Evolutionary conservation across 164 flowering plant genomes (phyloP), one percentile per base, ranked within the genome.

Genomic region (Kalanchoe fedtschenkoi): DNA sequence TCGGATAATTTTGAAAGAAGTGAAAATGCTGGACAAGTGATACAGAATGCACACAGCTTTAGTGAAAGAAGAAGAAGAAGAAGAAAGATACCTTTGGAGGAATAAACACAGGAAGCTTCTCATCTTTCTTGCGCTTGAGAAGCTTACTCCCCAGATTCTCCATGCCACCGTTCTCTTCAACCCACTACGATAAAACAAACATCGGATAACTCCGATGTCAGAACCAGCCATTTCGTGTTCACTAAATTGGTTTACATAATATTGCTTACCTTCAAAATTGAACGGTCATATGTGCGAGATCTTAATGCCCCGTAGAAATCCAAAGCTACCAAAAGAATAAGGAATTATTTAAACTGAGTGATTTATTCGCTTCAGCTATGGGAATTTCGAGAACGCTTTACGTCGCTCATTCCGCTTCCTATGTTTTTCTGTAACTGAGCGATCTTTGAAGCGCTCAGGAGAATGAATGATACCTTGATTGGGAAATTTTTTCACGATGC

Each of bases 241-340:
- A 28, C 22, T 58, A 13, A 4, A 15, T 58, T 33, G 26, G 38
- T 37, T 32, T 16, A 53, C 13, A 54, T 32, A 33, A 72, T 42
- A 63, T 38, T 58, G 30, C 26, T 1, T 79, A 91, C 96, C 97
- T 87, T 73, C 10, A 77, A 76, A 69, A 91, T 79, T 22, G 92
- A 80, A 58, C 75, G 73, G 68, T 91, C 97, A 75, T 88, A 91
- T 41, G 97, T 91, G 37, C 96, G 81, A 17, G 96, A 89, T 73
- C 96, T 81, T 15, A 91, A 76, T 71, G 97, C 97, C 74, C 96
- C 97, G 76, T 88, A 91, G 68, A 91, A 91, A 70, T 89, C 97
- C 81, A 91, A 73, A 51, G 97, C 97, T 91, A 88, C 69, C 58
- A 68, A 72, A 60, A 33, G 60, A 29, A 58, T 42, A 29, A 26